Conservation (phyloP, 2,329 filamentous ascomycete genomes). For the Thyridium curvatum region DNA sequence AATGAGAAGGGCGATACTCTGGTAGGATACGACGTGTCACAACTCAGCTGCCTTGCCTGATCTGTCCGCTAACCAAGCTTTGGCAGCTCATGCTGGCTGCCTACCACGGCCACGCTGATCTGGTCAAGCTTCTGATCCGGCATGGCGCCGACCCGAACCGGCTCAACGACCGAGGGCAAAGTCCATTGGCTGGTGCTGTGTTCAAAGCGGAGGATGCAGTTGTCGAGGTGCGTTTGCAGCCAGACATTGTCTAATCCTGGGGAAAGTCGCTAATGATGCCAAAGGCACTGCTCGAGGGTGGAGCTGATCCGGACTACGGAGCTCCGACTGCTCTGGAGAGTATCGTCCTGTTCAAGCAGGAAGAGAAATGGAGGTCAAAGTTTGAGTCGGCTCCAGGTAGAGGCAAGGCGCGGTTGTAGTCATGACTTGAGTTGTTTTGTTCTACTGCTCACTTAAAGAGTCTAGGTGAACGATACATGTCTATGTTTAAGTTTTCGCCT, state of each 20-base stretch:
- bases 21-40: slow-evolving; percentile 27
- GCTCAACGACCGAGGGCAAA: slow-evolving; percentile 63
- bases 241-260: background rate
- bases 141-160: slow-evolving; percentile 62
- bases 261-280: slow-evolving; percentile 2
- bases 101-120: slow-evolving; percentile 59
- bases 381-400: slow-evolving; percentile 43
- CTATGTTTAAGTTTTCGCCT: too few relatives aligned
- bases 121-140: slow-evolving; percentile 54
- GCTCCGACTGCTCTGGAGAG: slow-evolving; percentile 42
- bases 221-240: slow-evolving; percentile 42
- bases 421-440: too few relatives aligned
- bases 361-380: slow-evolving; percentile 40
- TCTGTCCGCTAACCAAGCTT: background rate
- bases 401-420: slow-evolving; percentile 27
- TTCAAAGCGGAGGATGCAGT: slow-evolving; percentile 66
- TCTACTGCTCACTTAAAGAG: too few relatives aligned
- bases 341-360: slow-evolving; percentile 45
- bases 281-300: slow-evolving; percentile 41
- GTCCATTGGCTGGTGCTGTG: slow-evolving; percentile 63
- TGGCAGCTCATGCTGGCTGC: slow-evolving; percentile 63
- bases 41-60: background rate
- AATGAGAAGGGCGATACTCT: slow-evolving; percentile 70
- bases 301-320: slow-evolving; percentile 48
- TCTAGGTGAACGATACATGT: too few relatives aligned